Base-by-base conservation (phyloP, 345 rosid species). In the Salix koriyanagi region DNA sequence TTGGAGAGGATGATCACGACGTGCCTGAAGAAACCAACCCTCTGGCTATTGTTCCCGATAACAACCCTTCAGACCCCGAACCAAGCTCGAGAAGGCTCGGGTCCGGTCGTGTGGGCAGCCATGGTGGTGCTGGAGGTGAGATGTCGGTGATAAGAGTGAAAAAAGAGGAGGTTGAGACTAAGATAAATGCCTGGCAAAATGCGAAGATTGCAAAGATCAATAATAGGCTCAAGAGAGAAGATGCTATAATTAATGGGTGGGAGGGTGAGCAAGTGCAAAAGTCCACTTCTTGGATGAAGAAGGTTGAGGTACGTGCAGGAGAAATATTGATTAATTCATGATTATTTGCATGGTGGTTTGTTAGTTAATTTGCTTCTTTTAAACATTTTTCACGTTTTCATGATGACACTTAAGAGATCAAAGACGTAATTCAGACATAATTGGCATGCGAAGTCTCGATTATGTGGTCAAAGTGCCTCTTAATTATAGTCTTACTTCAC, bases 121-220 rank as follows among this genome's bases (percentile, higher is more conserved):
- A 7, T 18, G 70, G 73, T 26, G 78, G 80, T 25, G 60, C 76
- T 32, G 85, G 67, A 5, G 82, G 76, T 23, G 86, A 71, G 84
- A 76, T 83, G 23, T 86, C 94, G 65, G 92, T 93, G 75, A 91
- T 87, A 78, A 89, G 92, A 37, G 97, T 96, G 87, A 96, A 93
- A 85, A 90, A 86, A 75, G 99, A 96, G 73, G 99, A 96, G 79
- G 97, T 92, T 52, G 98, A 96, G 72, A 79, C 92, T 3, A 96
- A 96, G 92, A 93, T 93, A 83, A 73, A 79, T n/a, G 99, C 99
- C 39, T 96, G 98, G 98, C 92, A 93, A 79, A 96, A 91, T 80
- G 94, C 94, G 0, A 92, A 96, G 81, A 65, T 96, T 21, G 89
- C 98, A 0, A 96, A 96, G 94, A 70, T 91, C 72, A 96, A 92